Evolutionary conservation across 306 rosid genomes (phyloP).

Genomic region (Vigna mungo): DNA sequence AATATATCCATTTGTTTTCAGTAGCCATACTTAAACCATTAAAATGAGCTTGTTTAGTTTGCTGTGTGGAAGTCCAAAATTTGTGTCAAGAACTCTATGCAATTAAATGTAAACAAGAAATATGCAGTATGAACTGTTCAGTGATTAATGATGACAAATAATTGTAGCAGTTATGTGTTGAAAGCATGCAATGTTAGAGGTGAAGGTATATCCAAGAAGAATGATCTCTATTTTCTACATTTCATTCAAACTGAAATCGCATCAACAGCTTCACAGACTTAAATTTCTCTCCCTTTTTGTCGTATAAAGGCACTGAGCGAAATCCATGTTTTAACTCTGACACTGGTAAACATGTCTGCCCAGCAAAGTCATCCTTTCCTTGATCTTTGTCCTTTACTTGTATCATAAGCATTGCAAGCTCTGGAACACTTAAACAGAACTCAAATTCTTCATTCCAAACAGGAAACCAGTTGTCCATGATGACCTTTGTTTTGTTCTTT

Average conservation of each 20-base stretch:
- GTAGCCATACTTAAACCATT: too few species aligned
- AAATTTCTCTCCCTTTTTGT: slow-evolving; percentile 68
- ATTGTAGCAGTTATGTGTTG: too few species aligned
- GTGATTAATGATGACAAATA: not conserved
- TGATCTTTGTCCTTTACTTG: slow-evolving; percentile 77
- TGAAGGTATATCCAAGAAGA: too few species aligned
- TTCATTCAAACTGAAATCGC: slow-evolving; percentile 60
- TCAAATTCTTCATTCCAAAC: slow-evolving; percentile 86
- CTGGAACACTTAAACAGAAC: slow-evolving; percentile 79
- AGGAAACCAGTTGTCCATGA: slow-evolving; percentile 81
- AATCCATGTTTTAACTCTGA: slow-evolving; percentile 79
- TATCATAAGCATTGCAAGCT: slow-evolving; percentile 82
- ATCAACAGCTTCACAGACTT: slow-evolving; percentile 68
- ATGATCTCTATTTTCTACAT: not conserved
- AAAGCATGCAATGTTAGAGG: too few species aligned
- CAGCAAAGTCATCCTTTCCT: slow-evolving; percentile 86
- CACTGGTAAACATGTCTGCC: slow-evolving; percentile 87
- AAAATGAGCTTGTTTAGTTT: too few species aligned
- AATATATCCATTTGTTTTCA: too few species aligned
- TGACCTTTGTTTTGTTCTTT: slow-evolving; percentile 68
- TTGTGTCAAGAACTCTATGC: too few species aligned
- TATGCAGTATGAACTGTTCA: not conserved
- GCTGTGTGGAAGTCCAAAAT: too few species aligned
- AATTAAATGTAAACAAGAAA: too few species aligned
- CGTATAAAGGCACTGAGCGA: slow-evolving; percentile 71